phyloP scores from a whole-genome alignment of 2,329 filamentous ascomycete species.

The Aspergillus transmontanensis region DNA sequence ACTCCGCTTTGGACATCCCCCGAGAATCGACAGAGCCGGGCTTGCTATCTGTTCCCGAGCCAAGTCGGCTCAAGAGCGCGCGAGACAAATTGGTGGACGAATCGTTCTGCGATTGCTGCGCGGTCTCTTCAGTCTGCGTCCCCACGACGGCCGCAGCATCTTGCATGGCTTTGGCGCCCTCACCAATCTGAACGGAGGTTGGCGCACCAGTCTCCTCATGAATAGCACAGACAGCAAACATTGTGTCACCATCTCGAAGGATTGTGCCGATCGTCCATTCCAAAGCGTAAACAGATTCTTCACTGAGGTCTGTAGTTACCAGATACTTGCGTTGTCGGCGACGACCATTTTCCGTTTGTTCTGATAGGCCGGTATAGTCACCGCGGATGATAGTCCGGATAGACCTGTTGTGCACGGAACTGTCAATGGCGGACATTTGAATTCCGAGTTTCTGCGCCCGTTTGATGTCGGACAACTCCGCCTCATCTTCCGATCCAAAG shows the following conservation, averaged over 20 bases:
- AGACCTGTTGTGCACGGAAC: slow-evolving; percentile 75
- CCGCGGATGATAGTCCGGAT: slow-evolving; percentile 90
- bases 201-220: slow-evolving; percentile 71
- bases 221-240: slow-evolving; percentile 90
- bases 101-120: slow-evolving; percentile 43
- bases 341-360: slow-evolving; percentile 76
- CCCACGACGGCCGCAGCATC: slow-evolving; percentile 73
- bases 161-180: slow-evolving; percentile 73
- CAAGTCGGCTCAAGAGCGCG: slow-evolving; percentile 34
- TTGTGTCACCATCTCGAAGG: slow-evolving; percentile 87
- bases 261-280: slow-evolving; percentile 98
- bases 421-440: slow-evolving; percentile 73
- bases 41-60: slow-evolving; percentile 43
- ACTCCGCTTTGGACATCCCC: slow-evolving; percentile 65
- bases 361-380: slow-evolving; percentile 72
- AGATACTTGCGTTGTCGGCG: slow-evolving; percentile 85
- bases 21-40: slow-evolving; percentile 50
- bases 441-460: slow-evolving; percentile 83
- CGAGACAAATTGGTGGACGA: slow-evolving; percentile 33
- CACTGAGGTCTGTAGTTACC: slow-evolving; percentile 92
- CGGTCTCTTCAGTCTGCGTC: slow-evolving; percentile 58
- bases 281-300: slow-evolving; percentile 90
- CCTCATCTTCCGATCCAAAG: slow-evolving; percentile 83
- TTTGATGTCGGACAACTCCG: slow-evolving; percentile 80
- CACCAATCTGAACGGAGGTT: slow-evolving; percentile 58